Percentiles rank a stretch among this genome's conserved stretches.
phyloP scores from a whole-genome alignment of 2,329 filamentous ascomycete genomes.

The Dothideomycetes sp. region DNA sequence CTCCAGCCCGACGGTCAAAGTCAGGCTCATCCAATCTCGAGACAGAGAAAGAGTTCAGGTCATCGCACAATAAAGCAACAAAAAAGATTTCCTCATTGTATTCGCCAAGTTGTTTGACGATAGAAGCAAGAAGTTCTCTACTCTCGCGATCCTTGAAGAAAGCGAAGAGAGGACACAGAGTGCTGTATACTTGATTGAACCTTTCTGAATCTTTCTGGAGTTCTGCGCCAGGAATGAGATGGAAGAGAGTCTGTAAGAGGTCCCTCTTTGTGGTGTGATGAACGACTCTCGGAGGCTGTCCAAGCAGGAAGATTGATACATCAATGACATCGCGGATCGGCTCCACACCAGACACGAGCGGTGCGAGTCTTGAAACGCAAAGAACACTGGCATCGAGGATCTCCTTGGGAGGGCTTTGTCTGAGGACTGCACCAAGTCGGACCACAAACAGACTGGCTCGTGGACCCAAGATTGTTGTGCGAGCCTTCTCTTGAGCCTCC shows the following conservation, averaged over 20 bases:
- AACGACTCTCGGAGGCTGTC: constrained; percentile 75
- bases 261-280: constrained; percentile 74
- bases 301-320: constrained; percentile 70
- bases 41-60: constrained; percentile 70
- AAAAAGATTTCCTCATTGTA: constrained; percentile 52
- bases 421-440: constrained; percentile 43
- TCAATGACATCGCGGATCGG: constrained; percentile 71
- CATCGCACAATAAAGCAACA: constrained; percentile 61
- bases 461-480: constrained; percentile 52
- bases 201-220: constrained; percentile 48
- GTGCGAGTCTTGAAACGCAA: constrained; percentile 66
- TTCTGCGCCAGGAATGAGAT: constrained; percentile 62
- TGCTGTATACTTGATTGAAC: constrained; percentile 58
- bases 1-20: constrained; percentile 70
- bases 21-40: constrained; percentile 75
- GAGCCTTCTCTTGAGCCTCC: constrained; percentile 40
- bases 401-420: constrained; percentile 56
- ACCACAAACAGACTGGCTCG: constrained; percentile 59
- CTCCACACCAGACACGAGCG: constrained; percentile 56
- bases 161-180: constrained; percentile 72
- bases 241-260: constrained; percentile 69
- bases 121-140: constrained; percentile 62
- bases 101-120: constrained; percentile 61
- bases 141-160: constrained; percentile 80
- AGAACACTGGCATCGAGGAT: constrained; percentile 72